phyloP scores from a whole-genome alignment of 352 stramenopile genomes.

The Elongisporangium anandrum region DNA sequence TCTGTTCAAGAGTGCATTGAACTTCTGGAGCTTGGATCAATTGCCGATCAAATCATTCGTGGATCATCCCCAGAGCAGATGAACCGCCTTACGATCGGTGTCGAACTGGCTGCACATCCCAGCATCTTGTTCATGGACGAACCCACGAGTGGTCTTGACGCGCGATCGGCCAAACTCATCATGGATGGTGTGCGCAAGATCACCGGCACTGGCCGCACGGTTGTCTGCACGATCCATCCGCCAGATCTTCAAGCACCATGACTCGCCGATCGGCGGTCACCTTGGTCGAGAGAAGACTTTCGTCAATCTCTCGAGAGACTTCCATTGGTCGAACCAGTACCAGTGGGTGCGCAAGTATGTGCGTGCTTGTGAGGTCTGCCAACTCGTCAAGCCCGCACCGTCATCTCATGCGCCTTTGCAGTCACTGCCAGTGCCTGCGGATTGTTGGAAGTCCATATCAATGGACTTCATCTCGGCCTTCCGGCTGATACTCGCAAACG shows the following conservation, averaged over 20 bases:
- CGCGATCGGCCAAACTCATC: conserved; percentile 78
- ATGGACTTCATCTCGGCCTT: conserved; percentile 17
- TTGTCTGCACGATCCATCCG: conserved; percentile 93
- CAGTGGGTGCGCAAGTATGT: conserved; percentile 16
- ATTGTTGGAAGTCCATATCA: conserved; percentile 5
- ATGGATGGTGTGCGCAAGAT: conserved; percentile 90
- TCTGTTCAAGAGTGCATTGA: conserved; percentile 49
- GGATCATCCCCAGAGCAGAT: conserved; percentile 51
- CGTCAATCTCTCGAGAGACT: conserved; percentile 6
- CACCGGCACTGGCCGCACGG: conserved; percentile 60
- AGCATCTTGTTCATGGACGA: conserved; percentile 89
- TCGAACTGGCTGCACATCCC: conserved; percentile 87
- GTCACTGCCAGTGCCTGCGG: conserved; percentile 8
- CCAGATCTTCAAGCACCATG: conserved; percentile 15
- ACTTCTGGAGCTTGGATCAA: conserved; percentile 35
- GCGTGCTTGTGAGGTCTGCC: conserved; percentile 10
- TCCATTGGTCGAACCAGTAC: conserved; percentile 19
- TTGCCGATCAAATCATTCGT: conserved; percentile 55
- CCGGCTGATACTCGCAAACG: conserved; percentile 3
- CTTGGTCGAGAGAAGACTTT: conserved; percentile 17
- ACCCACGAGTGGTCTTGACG: conserved; percentile 86
- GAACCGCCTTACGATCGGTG: conserved; percentile 75
- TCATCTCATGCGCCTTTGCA: conserved; percentile 6
- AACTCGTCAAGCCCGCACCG: conserved; percentile 12
- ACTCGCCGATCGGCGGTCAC: conserved; percentile 9